Conservation (phyloP, 2,329 filamentous ascomycete genomes). For the Cercospora zeae-maydis region DNA sequence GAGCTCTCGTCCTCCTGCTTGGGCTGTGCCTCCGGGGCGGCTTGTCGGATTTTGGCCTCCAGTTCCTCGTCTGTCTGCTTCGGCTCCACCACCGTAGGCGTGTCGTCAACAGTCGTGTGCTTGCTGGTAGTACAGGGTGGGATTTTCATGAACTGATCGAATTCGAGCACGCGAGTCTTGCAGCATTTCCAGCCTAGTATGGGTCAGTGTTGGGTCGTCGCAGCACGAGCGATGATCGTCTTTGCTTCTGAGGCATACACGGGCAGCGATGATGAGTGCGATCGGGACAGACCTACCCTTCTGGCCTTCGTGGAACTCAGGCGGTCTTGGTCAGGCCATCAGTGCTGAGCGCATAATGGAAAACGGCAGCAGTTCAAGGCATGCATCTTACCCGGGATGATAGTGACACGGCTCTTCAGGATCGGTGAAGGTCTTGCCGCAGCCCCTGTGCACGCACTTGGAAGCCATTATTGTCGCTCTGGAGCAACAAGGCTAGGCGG, state of each 20-base stretch:
- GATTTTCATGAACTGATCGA: slow-evolving; percentile 95
- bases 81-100: slow-evolving; percentile 41
- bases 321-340: slow-evolving; percentile 38
- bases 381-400: slow-evolving; percentile 54
- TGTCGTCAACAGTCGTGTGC: slow-evolving; percentile 82
- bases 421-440: slow-evolving; percentile 82
- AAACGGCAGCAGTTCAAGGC: not conserved
- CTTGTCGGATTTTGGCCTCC: slow-evolving; percentile 32
- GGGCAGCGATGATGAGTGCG: not conserved
- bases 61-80: slow-evolving; percentile 31
- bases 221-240: not conserved
- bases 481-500: too few relatives aligned
- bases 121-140: slow-evolving; percentile 88
- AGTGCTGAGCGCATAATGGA: not conserved
- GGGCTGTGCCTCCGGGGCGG: slow-evolving; percentile 22
- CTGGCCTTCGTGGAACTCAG: slow-evolving; percentile 95
- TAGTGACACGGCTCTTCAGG: slow-evolving; percentile 80
- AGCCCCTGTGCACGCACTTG: slow-evolving; percentile 96
- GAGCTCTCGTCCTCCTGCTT: slow-evolving; percentile 26
- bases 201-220: not conserved
- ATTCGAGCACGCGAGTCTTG: slow-evolving; percentile 92
- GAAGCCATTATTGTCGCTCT: slow-evolving; percentile 60
- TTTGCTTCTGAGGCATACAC: not conserved
- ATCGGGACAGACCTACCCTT: slow-evolving; percentile 65
- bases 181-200: slow-evolving; percentile 92